A percentile compares a stretch with the other conserved stretches of the same genome.
Conservation (phyloP, 2,329 filamentous ascomycete species). For the Pseudogymnoascus sp. region DNA sequence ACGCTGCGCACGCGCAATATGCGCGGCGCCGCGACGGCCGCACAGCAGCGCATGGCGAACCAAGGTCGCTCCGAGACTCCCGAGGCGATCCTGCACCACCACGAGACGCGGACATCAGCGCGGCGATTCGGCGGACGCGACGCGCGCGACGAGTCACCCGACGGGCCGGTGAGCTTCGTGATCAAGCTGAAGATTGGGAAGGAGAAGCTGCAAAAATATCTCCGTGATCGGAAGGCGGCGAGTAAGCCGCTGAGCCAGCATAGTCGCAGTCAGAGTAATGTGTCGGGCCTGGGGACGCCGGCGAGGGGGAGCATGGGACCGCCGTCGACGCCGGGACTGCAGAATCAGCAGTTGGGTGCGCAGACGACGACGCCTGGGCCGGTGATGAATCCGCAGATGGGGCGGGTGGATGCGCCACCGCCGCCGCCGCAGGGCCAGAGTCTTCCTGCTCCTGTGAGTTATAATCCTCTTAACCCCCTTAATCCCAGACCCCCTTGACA, state of each 20-base stretch:
- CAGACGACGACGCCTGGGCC: conserved; percentile 22
- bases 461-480: conserved; percentile 16
- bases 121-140: conserved; percentile 47
- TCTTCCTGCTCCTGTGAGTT: conserved; percentile 51
- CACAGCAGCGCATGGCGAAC: conserved; percentile 79
- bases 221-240: conserved; percentile 44
- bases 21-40: conserved; percentile 78
- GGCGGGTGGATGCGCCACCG: conserved; percentile 57
- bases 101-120: conserved; percentile 62
- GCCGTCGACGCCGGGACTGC: conserved; percentile 31
- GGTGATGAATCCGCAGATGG: conserved; percentile 47
- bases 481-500: conserved; percentile 11
- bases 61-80: conserved; percentile 81
- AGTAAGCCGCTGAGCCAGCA: conserved; percentile 32
- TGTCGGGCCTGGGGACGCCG: conserved; percentile 41
- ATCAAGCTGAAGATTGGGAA: conserved; percentile 68
- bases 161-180: conserved; percentile 57
- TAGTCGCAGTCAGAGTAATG: conserved; percentile 35
- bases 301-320: conserved; percentile 47
- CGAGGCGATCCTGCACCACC: conserved; percentile 61
- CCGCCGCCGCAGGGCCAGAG: conserved; percentile 50
- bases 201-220: conserved; percentile 60
- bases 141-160: conserved; percentile 68
- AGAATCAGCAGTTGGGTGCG: conserved; percentile 21
- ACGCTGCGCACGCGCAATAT: conserved; percentile 82